These are phyloP conservation scores for Tuber melanosporum DNA, from an alignment of 495 filamentous ascomycete genomes.

Conservation along the genomic window DNA sequence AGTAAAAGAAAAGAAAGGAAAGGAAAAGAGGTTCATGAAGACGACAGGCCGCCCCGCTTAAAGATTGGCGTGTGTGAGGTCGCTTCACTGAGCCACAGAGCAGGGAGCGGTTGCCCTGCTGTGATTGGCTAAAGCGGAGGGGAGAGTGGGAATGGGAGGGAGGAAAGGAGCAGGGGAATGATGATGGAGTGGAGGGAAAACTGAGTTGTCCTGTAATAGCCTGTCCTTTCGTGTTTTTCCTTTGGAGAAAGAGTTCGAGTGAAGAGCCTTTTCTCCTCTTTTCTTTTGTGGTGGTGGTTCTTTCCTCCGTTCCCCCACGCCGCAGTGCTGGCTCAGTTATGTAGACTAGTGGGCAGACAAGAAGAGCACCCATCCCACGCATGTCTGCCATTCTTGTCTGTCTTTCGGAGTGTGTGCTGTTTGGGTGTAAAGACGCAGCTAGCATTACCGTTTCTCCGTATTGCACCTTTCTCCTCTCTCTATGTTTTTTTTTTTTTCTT, in stretches of 20 bases:
- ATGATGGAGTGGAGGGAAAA: neutral
- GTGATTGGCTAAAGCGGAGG: slow-evolving; percentile 28
- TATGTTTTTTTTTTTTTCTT: slow-evolving; percentile 24
- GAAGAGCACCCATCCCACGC: slow-evolving; percentile 28
- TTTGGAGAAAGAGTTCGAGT: neutral
- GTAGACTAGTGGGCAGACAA: slow-evolving; percentile 4
- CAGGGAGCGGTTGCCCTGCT: slow-evolving; percentile 21
- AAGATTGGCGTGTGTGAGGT: neutral
- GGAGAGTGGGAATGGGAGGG: neutral
- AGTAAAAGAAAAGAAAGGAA: slow-evolving; percentile 68
- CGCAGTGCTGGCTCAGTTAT: slow-evolving; percentile 28
- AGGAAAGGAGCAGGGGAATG: neutral
- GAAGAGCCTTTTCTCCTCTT: slow-evolving; percentile 26
- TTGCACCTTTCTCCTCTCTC: slow-evolving; percentile 20
- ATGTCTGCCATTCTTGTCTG: slow-evolving; percentile 30
- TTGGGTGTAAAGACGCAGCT: slow-evolving; percentile 20
- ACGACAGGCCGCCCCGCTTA: neutral
- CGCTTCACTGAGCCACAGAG: slow-evolving; percentile 4
- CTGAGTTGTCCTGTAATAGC: slow-evolving; percentile 35
- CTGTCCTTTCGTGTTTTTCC: slow-evolving; percentile 10
- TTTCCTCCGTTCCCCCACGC: slow-evolving; percentile 27
- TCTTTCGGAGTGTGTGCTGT: slow-evolving; percentile 24
- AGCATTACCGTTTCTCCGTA: slow-evolving; percentile 22
- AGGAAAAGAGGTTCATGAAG: slow-evolving; percentile 56
- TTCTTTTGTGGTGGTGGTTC: slow-evolving; percentile 7